phyloP scores from a whole-genome alignment of 2,329 filamentous ascomycete genomes.

The Dryadomyces sulphureus region DNA sequence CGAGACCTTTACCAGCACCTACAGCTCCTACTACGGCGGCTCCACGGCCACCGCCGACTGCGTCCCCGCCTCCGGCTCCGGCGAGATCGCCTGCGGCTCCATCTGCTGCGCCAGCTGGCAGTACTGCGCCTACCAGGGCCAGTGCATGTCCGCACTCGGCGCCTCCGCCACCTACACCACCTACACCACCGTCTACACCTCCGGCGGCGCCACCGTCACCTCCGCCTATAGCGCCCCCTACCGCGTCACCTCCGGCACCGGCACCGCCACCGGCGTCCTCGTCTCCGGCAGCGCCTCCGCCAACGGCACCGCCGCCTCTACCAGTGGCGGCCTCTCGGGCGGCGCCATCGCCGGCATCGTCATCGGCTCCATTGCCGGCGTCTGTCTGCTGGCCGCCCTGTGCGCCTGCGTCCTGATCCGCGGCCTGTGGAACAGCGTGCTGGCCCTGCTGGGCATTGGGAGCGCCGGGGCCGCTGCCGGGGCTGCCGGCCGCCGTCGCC shows the following conservation, averaged over 20 bases:
- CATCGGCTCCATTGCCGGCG: slow-evolving; percentile 54
- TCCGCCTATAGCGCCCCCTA: slow-evolving; percentile 38
- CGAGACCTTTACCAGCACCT: slow-evolving; percentile 43
- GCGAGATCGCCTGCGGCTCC: slow-evolving; percentile 47
- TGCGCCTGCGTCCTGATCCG: slow-evolving; percentile 61
- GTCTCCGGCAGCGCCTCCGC: slow-evolving; percentile 27
- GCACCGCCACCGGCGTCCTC: slow-evolving; percentile 37
- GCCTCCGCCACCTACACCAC: slow-evolving; percentile 19
- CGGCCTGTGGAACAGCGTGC: slow-evolving; percentile 43
- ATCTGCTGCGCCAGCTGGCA: slow-evolving; percentile 59
- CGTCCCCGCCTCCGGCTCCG: slow-evolving; percentile 28
- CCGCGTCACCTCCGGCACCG: slow-evolving; percentile 36
- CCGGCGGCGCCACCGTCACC: slow-evolving; percentile 30
- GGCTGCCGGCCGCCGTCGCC: slow-evolving; percentile 27
- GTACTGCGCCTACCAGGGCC: slow-evolving; percentile 45
- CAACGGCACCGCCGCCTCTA: slow-evolving; percentile 21
- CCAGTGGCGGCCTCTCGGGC: slow-evolving; percentile 37
- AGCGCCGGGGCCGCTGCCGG: slow-evolving; percentile 27
- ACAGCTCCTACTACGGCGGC: slow-evolving; percentile 32
- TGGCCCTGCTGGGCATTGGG: slow-evolving; percentile 47
- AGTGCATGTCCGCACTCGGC: slow-evolving; percentile 38
- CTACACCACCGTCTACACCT: slow-evolving; percentile 19
- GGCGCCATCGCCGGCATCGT: slow-evolving; percentile 74
- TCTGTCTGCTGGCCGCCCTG: slow-evolving; percentile 51
- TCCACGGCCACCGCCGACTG: slow-evolving; percentile 28